Evolutionary conservation across 768 basidiomycete genomes (phyloP), one percentile per base, ranked within the genome.

Genomic region (Collybia mongolica): DNA sequence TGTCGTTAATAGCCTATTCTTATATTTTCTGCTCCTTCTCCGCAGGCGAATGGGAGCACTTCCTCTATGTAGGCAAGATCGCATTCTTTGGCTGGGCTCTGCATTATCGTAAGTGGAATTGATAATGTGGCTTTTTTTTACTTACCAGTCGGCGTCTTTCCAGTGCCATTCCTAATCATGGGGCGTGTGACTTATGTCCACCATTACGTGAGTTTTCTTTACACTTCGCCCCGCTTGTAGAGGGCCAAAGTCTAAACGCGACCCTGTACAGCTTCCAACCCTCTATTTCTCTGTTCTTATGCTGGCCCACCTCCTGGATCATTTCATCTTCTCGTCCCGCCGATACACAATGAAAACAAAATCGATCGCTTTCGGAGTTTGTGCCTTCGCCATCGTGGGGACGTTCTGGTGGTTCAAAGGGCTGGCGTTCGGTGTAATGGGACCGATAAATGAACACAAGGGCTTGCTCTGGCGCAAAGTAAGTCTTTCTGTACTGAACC

Each of bases 121-220:
- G 23, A 47, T 19, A 8, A 23, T 19, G 48, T 14, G 19, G 15
- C n/a, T 17, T 32, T 29, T 9, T 18, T 3, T 39, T 8, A 26
- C 15, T 17, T 6, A 38, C 46, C 46, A n/a, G 41, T 44, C 39
- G 24, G 48, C 24, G 2, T 28, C 39, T 44, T 18, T 56, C 8
- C 58, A 97, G 95, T 88, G 19, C 96, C 96, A 1, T 99, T 98
- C 85, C 72, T 98, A 57, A 85, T 98, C 72, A 99, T 99, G 97
- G 95, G 92, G 18, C 91, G 94, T 52, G 91, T 94, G 3, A 97
- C 94, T 24, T 98, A 98, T 60, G 72, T 98, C 22, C 96, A 98
- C 67, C 94, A 97, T 74, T 98, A 96, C 64, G 92, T 95, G 58
- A 56, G 90, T 80, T 22, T 24, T 44, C 42, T 41, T 32, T 43